A percentile compares a stretch with the other conserved stretches of the same genome.
These are phyloP conservation scores for Fusarium algeriense DNA, from an alignment of 2,329 filamentous ascomycete genomes.

Conservation along the genomic window DNA sequence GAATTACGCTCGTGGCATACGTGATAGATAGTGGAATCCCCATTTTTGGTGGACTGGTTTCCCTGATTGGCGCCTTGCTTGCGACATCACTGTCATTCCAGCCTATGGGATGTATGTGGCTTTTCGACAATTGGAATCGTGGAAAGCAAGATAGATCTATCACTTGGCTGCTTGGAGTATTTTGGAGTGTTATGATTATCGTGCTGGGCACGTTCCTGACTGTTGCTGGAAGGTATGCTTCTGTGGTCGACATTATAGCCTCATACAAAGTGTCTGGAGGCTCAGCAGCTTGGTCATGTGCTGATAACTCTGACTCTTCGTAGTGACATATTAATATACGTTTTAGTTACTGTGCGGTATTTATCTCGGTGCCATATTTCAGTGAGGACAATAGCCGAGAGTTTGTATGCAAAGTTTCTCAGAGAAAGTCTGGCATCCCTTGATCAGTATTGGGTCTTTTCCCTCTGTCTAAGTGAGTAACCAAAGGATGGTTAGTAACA, in stretches of 20 bases:
- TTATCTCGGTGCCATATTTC: fast-evolving
- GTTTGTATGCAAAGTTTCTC: too few relatives aligned
- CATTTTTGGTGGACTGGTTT: conserved; percentile 44
- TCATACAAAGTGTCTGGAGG: conserved; percentile 52
- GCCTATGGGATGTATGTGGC: conserved; percentile 46
- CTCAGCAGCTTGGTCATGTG: conserved; percentile 56
- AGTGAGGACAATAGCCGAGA: too few relatives aligned
- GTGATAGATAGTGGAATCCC: conserved; percentile 37
- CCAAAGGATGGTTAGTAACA: too few relatives aligned
- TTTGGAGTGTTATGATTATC: conserved; percentile 16
- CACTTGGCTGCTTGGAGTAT: conserved; percentile 9
- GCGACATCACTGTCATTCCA: conserved; percentile 46
- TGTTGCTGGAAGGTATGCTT: conserved; percentile 59
- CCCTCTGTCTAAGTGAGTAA: too few relatives aligned
- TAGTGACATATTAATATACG: not conserved
- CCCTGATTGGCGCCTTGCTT: conserved; percentile 45
- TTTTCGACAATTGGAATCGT: conserved; percentile 44
- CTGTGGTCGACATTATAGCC: conserved; percentile 52
- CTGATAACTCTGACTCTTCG: conserved; percentile 55
- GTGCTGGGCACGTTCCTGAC: conserved; percentile 52
- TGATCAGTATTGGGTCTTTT: too few relatives aligned
- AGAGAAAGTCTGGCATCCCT: too few relatives aligned
- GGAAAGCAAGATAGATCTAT: conserved; percentile 1
- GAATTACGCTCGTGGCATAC: conserved; percentile 42
- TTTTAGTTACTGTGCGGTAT: fast-evolving